These are phyloP conservation scores for Postia placenta DNA, from an alignment of 768 basidiomycete species.

Conservation along the genomic window DNA sequence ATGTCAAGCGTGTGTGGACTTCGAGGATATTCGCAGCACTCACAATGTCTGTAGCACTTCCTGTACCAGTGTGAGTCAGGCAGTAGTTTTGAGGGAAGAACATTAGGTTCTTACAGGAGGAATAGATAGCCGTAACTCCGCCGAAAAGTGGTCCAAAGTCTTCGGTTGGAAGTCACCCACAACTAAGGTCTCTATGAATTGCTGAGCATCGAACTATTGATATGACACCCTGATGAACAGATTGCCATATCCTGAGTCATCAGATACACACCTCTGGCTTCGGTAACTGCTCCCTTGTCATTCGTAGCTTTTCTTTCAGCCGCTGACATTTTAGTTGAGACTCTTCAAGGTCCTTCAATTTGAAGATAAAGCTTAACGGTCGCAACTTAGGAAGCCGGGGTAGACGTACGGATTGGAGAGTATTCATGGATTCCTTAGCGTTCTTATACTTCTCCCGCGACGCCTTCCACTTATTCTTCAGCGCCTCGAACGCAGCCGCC, in stretches of 20 bases:
- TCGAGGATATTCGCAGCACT: too few species aligned
- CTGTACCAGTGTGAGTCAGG: too few species aligned
- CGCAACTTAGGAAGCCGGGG: neutral
- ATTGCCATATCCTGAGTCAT: too few species aligned
- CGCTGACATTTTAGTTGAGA: neutral
- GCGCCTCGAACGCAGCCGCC: neutral
- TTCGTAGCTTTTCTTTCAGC: too few species aligned
- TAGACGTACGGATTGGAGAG: neutral
- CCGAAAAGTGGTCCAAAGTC: neutral
- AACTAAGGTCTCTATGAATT: neutral
- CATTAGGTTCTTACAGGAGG: too few species aligned
- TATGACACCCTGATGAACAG: too few species aligned
- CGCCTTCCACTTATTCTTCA: neutral
- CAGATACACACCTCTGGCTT: too few species aligned
- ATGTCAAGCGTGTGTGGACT: too few species aligned
- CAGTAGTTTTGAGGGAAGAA: too few species aligned
- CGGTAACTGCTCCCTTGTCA: too few species aligned
- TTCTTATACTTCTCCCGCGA: slow-evolving; percentile 2
- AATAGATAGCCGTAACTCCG: neutral
- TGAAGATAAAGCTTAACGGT: neutral
- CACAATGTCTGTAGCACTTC: too few species aligned
- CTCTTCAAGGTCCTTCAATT: neutral
- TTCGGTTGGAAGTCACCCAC: neutral
- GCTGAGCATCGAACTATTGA: neutral
- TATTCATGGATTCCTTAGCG: neutral